These are phyloP conservation scores for Dipteronia dyeriana DNA, from an alignment of 345 rosid genomes.

Conservation along the genomic window DNA sequence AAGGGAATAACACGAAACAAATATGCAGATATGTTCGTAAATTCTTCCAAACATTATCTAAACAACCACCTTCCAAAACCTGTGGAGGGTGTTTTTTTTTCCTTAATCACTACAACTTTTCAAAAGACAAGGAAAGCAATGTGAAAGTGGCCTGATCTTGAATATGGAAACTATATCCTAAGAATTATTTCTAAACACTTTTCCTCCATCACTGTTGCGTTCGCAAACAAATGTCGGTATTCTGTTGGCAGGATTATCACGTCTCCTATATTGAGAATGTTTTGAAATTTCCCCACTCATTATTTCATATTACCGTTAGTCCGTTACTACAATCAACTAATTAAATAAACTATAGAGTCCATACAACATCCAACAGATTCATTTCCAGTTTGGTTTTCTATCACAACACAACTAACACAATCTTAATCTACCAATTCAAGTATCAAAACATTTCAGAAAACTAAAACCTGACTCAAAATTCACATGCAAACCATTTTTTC, in stretches of 20 bases:
- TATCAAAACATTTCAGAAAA: background rate
- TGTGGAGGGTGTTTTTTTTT: no score
- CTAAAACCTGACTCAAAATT: background rate
- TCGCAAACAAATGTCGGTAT: background rate
- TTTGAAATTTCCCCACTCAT: background rate
- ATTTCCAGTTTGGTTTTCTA: background rate
- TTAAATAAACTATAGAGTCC: background rate
- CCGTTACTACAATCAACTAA: background rate
- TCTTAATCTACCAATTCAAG: background rate
- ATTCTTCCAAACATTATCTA: background rate
- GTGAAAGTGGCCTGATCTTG: background rate
- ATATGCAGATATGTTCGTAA: background rate
- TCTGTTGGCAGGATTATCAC: background rate
- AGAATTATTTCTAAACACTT: background rate
- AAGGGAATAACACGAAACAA: background rate
- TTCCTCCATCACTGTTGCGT: background rate
- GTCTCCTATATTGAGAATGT: background rate
- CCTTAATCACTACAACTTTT: background rate
- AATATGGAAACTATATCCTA: background rate
- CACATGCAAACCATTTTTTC: constrained; percentile 7
- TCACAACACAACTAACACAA: background rate
- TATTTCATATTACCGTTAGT: background rate
- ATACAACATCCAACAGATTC: background rate
- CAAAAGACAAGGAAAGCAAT: background rate
- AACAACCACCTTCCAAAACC: background rate